A percentile compares a stretch with the other conserved stretches of the same genome.
Evolutionary conservation across 2,329 filamentous ascomycete genomes (phyloP).

Genomic region (Aspergillus fructus): DNA sequence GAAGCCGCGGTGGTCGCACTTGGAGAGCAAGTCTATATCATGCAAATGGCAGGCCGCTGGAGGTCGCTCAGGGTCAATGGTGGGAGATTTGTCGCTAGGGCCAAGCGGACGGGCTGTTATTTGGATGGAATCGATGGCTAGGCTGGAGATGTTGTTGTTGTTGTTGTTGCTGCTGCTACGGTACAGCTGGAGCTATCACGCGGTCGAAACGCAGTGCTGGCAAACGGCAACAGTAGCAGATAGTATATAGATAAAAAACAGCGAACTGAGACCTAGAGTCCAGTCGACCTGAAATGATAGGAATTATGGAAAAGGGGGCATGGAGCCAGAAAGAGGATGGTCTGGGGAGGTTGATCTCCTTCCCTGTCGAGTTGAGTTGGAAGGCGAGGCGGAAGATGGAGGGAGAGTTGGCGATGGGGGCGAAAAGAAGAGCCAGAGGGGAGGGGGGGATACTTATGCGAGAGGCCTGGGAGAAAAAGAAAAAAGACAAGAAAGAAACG

Average conservation of each 20-base stretch:
- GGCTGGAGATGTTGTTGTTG: not conserved
- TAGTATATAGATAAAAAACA: conserved; percentile 12
- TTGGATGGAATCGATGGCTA: not conserved
- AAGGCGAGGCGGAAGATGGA: not conserved
- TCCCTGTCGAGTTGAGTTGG: not conserved
- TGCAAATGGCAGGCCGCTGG: not conserved
- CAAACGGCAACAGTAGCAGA: conserved; percentile 11
- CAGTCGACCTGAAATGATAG: conserved; percentile 11
- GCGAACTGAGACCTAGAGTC: conserved; percentile 5
- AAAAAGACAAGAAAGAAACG: not conserved
- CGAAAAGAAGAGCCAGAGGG: not conserved
- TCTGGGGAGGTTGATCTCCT: not conserved
- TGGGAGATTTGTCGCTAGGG: conserved; percentile 5
- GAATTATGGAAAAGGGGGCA: not conserved
- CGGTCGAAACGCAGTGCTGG: conserved; percentile 9
- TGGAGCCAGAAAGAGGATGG: not conserved
- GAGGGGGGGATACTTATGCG: not conserved
- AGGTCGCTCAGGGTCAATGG: not conserved
- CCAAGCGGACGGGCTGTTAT: conserved; percentile 8
- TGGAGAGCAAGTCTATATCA: conserved; percentile 7
- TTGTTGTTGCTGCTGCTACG: not conserved
- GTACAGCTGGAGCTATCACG: conserved; percentile 14
- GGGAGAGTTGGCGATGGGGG: not conserved
- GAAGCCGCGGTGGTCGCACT: conserved; percentile 7
- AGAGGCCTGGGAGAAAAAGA: not conserved